phyloP scores from a whole-genome alignment of 768 basidiomycete genomes.

The Leccinum uliginosum region DNA sequence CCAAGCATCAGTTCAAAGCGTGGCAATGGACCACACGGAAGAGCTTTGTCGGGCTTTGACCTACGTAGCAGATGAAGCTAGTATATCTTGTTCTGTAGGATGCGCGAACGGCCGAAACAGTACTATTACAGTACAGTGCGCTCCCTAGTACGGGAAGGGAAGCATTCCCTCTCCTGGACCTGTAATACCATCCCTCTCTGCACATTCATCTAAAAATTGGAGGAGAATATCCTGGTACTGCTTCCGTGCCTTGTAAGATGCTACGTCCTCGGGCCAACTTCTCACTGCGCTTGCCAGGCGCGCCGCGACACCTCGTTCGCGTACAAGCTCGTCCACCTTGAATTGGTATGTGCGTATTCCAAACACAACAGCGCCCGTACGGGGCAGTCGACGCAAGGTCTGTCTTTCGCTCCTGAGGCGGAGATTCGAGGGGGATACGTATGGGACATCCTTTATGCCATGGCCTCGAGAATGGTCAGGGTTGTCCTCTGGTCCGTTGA shows the following conservation, averaged over 20 bases:
- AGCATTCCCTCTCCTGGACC: constrained; percentile 12
- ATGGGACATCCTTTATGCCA: constrained; percentile 2
- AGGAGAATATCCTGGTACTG: constrained; percentile 23
- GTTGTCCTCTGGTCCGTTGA: constrained; percentile 52
- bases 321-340: constrained; percentile 46
- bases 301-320: constrained; percentile 58
- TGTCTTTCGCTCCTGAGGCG: constrained; percentile 67
- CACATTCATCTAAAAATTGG: constrained; percentile 22
- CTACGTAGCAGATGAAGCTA: not conserved
- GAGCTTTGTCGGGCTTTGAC: constrained; percentile 3
- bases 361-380: constrained; percentile 64
- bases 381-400: constrained; percentile 59
- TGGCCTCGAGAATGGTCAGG: constrained; percentile 28
- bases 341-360: constrained; percentile 67
- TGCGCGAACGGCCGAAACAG: not conserved
- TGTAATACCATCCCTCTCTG: constrained; percentile 14
- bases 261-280: constrained; percentile 67
- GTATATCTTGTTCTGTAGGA: not conserved
- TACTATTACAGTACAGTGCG: not conserved
- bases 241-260: constrained; percentile 24
- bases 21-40: not conserved
- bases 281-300: constrained; percentile 61
- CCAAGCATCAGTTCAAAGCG: not conserved
- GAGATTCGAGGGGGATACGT: constrained; percentile 39
- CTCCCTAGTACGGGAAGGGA: constrained; percentile 20